Conservation (phyloP, 495 filamentous ascomycete genomes). For the Penicillium angulare region DNA sequence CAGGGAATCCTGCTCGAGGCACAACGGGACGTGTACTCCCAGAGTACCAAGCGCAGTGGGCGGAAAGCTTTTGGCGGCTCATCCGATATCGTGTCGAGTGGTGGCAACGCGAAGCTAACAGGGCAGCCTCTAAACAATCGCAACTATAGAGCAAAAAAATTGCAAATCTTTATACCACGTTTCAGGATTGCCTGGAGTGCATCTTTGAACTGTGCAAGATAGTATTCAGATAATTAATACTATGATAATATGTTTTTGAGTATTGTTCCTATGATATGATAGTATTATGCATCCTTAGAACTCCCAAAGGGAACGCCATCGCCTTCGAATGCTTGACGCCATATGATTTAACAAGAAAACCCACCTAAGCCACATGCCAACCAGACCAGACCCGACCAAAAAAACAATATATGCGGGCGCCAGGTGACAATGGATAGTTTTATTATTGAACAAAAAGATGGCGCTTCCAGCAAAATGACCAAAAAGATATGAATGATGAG, state of each 20-base stretch:
- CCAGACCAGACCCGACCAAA: neutral
- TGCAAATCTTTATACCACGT: too few relatives aligned
- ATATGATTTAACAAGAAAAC: neutral
- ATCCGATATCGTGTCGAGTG: neutral
- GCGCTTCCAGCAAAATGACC: neutral
- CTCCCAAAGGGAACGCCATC: constrained; percentile 5
- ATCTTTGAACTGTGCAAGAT: too few relatives aligned
- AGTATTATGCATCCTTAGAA: neutral
- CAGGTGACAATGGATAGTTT: neutral
- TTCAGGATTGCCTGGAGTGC: too few relatives aligned
- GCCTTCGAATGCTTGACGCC: constrained; percentile 2
- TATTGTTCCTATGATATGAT: too few relatives aligned
- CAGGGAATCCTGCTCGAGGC: neutral
- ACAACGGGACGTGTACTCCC: neutral
- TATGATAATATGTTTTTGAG: too few relatives aligned
- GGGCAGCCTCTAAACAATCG: too few relatives aligned
- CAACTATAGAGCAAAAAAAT: too few relatives aligned
- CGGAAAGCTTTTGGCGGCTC: neutral
- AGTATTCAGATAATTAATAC: too few relatives aligned
- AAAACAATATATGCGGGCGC: neutral
- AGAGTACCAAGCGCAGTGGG: neutral
- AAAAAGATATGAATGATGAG: neutral
- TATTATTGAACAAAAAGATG: neutral
- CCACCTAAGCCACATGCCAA: neutral
- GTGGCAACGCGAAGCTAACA: neutral